Base-by-base conservation (phyloP, 1,284 basidiomycete species). In the Fomitopsis schrenkii region DNA sequence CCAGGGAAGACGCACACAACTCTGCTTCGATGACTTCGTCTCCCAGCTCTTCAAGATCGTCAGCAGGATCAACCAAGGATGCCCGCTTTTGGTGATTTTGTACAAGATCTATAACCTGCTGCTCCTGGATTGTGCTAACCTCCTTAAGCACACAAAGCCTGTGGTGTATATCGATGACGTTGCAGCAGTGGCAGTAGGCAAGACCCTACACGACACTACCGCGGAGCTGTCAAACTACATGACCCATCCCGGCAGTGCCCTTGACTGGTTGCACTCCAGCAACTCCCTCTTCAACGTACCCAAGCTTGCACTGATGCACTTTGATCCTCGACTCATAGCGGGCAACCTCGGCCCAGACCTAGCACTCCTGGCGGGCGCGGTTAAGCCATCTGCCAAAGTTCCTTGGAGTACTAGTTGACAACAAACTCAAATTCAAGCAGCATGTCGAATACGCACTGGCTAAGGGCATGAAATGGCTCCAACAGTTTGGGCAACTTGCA, bases 341-440 rank as follows among this genome's bases (percentile, higher is more conserved):
- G 36, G 28, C 30, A 6, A 54, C 48, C 63, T 67, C 0, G 65
- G 64, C 1, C 66, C 63, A 0, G 1, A 61, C 0, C 61, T 69
- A 2, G 2, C 2, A 0, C 60, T 69, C 6, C 30, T 36, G 0
- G 57, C 59, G 14, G 52, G 59, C 10, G 60, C 61, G 0, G 63
- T 67, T 19, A n/a, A 45, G 2, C 59, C 69, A 9, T 15, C 61
- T 9, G 41, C 44, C 68, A 22, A 76, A 75, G 50, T 75, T 75
- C 55, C 68, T 80, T 1, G 77, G 78, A 0, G 67, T 80, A 0
- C 46, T 70, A 7, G 15, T 81, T 0, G 77, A 81, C 65, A 64
- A 70, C 3, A 46, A 70, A 5, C 72, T 81, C 5, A 52, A 62
- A 0, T 81, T 72, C 64, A 66, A 67, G 10, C 64, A 72, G 36